Evolutionary conservation across 2,329 filamentous ascomycete species (phyloP).

Genomic region (Didymella arachidicola): DNA sequence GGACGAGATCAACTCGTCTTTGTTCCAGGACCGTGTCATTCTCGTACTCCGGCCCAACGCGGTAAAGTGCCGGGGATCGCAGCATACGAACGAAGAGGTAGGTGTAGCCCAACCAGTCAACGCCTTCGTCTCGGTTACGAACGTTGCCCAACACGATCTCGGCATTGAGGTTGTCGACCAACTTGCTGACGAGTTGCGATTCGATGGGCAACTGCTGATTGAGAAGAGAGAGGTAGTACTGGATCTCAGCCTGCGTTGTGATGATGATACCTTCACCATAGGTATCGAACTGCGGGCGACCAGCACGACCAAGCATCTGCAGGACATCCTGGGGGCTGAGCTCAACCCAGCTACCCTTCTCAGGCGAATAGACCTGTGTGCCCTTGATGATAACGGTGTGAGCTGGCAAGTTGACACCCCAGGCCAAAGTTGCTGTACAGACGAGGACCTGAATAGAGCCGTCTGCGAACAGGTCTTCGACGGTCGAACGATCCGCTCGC

Average conservation of each 20-base stretch:
- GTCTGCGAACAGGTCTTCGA: slow-evolving; percentile 92
- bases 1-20: slow-evolving; percentile 95
- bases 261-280: slow-evolving; percentile 99
- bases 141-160: slow-evolving; percentile 96
- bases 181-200: slow-evolving; percentile 89
- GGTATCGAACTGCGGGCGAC: slow-evolving; percentile 94
- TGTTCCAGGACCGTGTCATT: slow-evolving; percentile 91
- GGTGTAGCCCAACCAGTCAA: slow-evolving; percentile 99
- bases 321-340: slow-evolving; percentile 96
- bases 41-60: slow-evolving; percentile 94
- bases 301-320: slow-evolving; percentile 97
- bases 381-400: slow-evolving; percentile 99
- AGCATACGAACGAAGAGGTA: slow-evolving; percentile 99
- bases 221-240: slow-evolving; percentile 94
- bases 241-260: slow-evolving; percentile 91
- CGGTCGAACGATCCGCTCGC: slow-evolving; percentile 89
- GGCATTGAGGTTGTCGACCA: slow-evolving; percentile 95
- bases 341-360: slow-evolving; percentile 99
- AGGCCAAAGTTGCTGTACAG: slow-evolving; percentile 96
- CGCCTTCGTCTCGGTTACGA: slow-evolving; percentile 88
- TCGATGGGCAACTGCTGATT: slow-evolving; percentile 98
- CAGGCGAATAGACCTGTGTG: slow-evolving; percentile 95
- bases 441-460: slow-evolving; percentile 94
- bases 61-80: slow-evolving; percentile 91
- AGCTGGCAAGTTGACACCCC: slow-evolving; percentile 97